A percentile compares a stretch with the other conserved stretches of the same genome.
phyloP scores from a whole-genome alignment of 2,329 filamentous ascomycete genomes.

The Microsporum canis region DNA sequence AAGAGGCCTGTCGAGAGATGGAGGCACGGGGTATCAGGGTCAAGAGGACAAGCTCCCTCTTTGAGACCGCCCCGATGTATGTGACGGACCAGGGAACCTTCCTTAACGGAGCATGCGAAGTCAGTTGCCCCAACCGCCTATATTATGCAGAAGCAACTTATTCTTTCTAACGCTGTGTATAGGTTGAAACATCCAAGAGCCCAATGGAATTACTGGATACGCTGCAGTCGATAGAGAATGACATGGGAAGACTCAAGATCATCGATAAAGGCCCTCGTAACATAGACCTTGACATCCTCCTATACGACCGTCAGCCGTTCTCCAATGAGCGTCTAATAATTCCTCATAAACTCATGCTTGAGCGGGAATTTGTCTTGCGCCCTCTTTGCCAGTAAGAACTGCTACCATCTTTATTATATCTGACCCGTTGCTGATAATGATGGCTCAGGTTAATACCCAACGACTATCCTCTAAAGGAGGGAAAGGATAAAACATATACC shows the following conservation, averaged over 20 bases:
- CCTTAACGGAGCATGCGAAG: constrained; percentile 86
- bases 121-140: constrained; percentile 34
- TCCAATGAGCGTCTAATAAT: constrained; percentile 64
- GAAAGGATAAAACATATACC: constrained; percentile 24
- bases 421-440: neutral
- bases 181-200: constrained; percentile 70
- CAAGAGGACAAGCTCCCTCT: constrained; percentile 71
- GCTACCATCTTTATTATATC: neutral
- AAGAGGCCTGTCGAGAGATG: constrained; percentile 70
- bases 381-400: constrained; percentile 53
- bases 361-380: constrained; percentile 85
- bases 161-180: neutral
- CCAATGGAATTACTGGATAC: constrained; percentile 67
- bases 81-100: constrained; percentile 79
- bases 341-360: constrained; percentile 73
- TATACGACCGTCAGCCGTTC: constrained; percentile 61
- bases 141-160: constrained; percentile 6
- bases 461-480: constrained; percentile 22
- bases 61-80: constrained; percentile 97
- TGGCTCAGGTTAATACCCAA: constrained; percentile 9
- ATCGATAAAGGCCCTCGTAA: constrained; percentile 90
- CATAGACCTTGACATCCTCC: constrained; percentile 84
- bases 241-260: constrained; percentile 67
- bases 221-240: constrained; percentile 72
- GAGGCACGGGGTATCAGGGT: constrained; percentile 60